Conservation (phyloP, 225 moss, liverwort and hornwort species). For the Sphagnum contortum region DNA sequence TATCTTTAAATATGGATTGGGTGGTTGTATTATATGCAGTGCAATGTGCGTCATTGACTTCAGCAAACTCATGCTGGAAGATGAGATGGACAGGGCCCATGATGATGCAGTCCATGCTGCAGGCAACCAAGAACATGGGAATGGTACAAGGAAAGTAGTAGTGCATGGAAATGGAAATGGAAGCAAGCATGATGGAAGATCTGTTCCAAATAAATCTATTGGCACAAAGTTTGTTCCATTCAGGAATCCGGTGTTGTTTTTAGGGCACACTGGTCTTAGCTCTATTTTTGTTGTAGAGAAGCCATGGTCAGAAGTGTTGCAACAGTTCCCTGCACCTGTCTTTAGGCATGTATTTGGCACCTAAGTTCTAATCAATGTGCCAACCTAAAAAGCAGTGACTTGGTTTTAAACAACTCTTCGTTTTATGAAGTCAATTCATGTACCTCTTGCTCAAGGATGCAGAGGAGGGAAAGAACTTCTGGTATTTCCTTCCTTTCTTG, state of each 20-base stretch:
- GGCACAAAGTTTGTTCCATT: constrained; percentile 67
- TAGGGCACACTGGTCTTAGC: constrained; percentile 65
- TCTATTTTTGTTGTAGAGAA: constrained; percentile 84
- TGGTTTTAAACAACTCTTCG: too few relatives aligned
- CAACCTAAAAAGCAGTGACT: too few relatives aligned
- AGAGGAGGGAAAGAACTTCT: too few relatives aligned
- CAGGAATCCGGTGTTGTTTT: constrained; percentile 78
- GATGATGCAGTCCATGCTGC: constrained; percentile 8
- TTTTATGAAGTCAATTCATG: too few relatives aligned
- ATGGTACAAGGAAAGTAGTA: constrained; percentile 15
- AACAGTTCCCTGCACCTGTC: constrained; percentile 78
- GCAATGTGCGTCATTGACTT: constrained; percentile 97
- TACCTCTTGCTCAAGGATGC: too few relatives aligned
- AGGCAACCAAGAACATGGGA: constrained; percentile 14
- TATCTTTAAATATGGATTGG: too few relatives aligned
- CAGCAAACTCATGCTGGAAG: constrained; percentile 51
- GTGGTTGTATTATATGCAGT: constrained; percentile 23
- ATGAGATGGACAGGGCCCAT: constrained; percentile 6
- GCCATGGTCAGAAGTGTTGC: constrained; percentile 86
- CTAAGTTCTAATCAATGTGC: constrained; percentile 18
- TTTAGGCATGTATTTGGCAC: constrained; percentile 93
- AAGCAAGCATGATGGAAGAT: constrained; percentile 30
- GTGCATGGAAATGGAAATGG: constrained; percentile 43
- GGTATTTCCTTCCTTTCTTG: too few relatives aligned
- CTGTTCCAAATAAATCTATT: constrained; percentile 16